Conservation (phyloP, 164 flowering plant species). For the Litsea cubeba region DNA sequence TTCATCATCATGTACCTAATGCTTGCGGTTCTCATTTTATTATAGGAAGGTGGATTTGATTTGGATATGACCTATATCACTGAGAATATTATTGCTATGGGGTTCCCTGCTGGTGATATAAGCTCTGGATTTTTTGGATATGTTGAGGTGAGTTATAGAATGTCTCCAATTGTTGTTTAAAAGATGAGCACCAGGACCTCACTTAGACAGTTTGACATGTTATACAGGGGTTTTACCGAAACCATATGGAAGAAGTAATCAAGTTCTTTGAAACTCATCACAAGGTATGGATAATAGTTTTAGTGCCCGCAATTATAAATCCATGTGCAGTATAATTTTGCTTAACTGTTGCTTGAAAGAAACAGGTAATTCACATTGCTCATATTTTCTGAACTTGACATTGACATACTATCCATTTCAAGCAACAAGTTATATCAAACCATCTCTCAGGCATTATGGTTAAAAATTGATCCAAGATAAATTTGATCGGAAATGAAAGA, state of each 20-base stretch:
- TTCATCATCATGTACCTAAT: not conserved
- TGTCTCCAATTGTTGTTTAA: constrained; percentile 4
- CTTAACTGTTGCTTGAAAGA: too few species aligned
- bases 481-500: too few species aligned
- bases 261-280: constrained; percentile 94
- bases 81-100: constrained; percentile 98
- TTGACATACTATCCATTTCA: too few species aligned
- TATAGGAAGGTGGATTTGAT: constrained; percentile 98
- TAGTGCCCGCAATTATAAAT: not conserved
- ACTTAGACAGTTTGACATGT: constrained; percentile 13
- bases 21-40: constrained; percentile 11
- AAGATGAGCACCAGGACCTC: not conserved
- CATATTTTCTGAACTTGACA: too few species aligned
- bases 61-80: constrained; percentile 98
- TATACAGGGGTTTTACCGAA: constrained; percentile 87
- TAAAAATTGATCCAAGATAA: too few species aligned
- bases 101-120: constrained; percentile 99
- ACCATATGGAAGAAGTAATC: constrained; percentile 99
- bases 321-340: not conserved
- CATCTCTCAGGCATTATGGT: too few species aligned
- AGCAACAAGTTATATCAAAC: too few species aligned
- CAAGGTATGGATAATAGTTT: constrained; percentile 46
- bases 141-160: constrained; percentile 59
- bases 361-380: too few species aligned
- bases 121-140: constrained; percentile 98